phyloP scores from a whole-genome alignment of 176 grass and related monocot genomes.

The Oryza rufipogon region DNA sequence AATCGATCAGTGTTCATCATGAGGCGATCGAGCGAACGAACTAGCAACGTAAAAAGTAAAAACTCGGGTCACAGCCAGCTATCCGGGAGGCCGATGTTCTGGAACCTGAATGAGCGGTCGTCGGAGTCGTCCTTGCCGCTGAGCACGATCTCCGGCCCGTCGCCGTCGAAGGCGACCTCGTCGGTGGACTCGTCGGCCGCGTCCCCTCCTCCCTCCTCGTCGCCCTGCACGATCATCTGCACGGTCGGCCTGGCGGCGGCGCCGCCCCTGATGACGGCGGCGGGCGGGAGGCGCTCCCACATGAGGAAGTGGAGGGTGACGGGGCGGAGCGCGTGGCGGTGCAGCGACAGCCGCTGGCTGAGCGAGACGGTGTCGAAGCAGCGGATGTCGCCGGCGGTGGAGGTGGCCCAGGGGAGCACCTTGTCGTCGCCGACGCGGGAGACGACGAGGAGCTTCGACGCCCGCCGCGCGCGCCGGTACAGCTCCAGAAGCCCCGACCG shows the following conservation, averaged over 20 bases:
- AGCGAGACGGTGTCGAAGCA: conserved; percentile 98
- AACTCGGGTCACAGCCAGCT: conserved; percentile 52
- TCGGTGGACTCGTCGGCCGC: neutral
- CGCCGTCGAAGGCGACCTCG: conserved; percentile 28
- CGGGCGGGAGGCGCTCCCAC: conserved; percentile 58
- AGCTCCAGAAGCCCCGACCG: conserved; percentile 75
- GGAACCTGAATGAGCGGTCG: conserved; percentile 58
- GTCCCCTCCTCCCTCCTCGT: neutral
- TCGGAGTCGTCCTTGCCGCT: conserved; percentile 33
- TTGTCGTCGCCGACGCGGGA: conserved; percentile 80
- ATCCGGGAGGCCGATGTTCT: conserved; percentile 57
- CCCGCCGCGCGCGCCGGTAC: conserved; percentile 53
- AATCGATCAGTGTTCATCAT: neutral
- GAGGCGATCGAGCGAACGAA: neutral
- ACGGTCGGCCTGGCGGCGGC: conserved; percentile 12
- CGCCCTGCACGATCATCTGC: neutral
- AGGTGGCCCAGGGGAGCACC: conserved; percentile 81
- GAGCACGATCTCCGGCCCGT: conserved; percentile 41
- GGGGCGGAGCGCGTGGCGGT: conserved; percentile 83
- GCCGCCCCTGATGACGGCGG: neutral
- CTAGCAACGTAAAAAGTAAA: neutral
- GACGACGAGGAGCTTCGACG: conserved; percentile 71
- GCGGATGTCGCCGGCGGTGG: conserved; percentile 68
- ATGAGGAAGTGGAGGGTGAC: conserved; percentile 84
- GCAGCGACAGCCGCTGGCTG: conserved; percentile 93